Base-by-base conservation (phyloP, 2,329 filamentous ascomycete genomes). In the Endoconidiophora laricicola region DNA sequence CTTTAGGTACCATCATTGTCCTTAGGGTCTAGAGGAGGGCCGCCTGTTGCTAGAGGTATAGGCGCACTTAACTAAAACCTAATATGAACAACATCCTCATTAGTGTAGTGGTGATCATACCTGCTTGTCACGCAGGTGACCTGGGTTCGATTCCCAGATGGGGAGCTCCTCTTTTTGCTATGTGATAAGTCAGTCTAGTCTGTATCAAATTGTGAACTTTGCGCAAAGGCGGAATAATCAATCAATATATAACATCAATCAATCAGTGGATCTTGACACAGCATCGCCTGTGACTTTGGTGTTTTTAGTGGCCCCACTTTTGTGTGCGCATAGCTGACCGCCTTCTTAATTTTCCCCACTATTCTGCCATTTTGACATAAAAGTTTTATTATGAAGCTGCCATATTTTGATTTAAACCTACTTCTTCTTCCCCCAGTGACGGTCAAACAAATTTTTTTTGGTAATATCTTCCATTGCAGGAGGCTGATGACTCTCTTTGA, bases 71-170 rank as follows among this genome's bases (percentile, higher is more conserved):
- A 2, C 16, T 18, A 41, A 41, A 9, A 16, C 3, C 14, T 6
- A 7, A 41, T 41, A 44, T 18, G 18, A 39, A 24, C 12, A 14
- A 2, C 23, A 42, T 53, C 52, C 52, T 53, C 52, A 53, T 50
- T 53, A 53, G 52, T 53, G 52, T 53, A 53, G 52, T 53, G 52
- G 52, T 53, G 48, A 53, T 53, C 52, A 53, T 53, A 53, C 52
- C 52, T 53, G 52, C 52, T 53, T 53, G 48, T 53, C 52, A 53
- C 52, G 52, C 52, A 53, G 52, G 52, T 53, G 47, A 53, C 52
- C 52, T 53, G 48, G 52, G 52, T 53, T 53, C 51, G 51, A 53
- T 53, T 53, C 51, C 51, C 51, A 53, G 51, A 50, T 53, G 51
- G 51, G 51, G 51, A 53, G 51, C 36, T 26, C 9, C 14, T n/a